phyloP scores from a whole-genome alignment of 2,329 filamentous ascomycete genomes.

The Sarocladium brachiariae region DNA sequence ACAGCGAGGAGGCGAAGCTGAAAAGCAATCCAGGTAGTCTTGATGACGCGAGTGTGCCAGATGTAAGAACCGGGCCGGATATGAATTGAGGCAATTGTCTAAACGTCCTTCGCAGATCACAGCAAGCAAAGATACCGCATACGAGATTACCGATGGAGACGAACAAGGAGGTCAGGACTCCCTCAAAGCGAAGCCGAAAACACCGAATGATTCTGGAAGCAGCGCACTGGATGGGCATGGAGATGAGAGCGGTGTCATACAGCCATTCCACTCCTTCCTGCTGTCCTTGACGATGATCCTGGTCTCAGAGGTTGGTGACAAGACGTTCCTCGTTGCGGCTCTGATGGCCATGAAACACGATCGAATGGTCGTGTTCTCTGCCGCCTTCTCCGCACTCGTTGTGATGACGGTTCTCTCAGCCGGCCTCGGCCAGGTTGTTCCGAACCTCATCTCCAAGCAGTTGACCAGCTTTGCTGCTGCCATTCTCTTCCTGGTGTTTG shows the following conservation, averaged over 20 bases:
- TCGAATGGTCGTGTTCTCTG: slow-evolving; percentile 85
- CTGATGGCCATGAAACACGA: slow-evolving; percentile 99
- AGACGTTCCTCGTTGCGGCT: slow-evolving; percentile 94
- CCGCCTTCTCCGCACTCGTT: slow-evolving; percentile 85
- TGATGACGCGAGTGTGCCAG: slow-evolving; percentile 11
- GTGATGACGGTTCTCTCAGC: slow-evolving; percentile 95
- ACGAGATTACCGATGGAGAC: slow-evolving; percentile 32
- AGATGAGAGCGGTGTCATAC: slow-evolving; percentile 58
- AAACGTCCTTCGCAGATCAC: slow-evolving; percentile 21
- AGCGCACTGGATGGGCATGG: slow-evolving; percentile 14
- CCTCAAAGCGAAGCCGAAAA: slow-evolving; percentile 22
- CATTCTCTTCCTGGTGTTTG: slow-evolving; percentile 82
- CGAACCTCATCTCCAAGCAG: slow-evolving; percentile 81
- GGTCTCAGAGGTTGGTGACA: slow-evolving; percentile 94
- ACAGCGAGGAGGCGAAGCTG: slow-evolving; percentile 70
- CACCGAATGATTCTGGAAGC: slow-evolving; percentile 7
- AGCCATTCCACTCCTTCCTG: slow-evolving; percentile 79
- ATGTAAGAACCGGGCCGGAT: slow-evolving; percentile 19
- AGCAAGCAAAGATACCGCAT: slow-evolving; percentile 32
- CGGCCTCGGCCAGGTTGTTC: slow-evolving; percentile 84
- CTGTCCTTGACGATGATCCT: slow-evolving; percentile 96
- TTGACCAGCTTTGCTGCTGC: slow-evolving; percentile 84
- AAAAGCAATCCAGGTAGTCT: slow-evolving; percentile 27
- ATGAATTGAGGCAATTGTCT: neutral
- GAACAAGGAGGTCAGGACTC: slow-evolving; percentile 21